These are phyloP conservation scores for Taxillus chinensis DNA, from an alignment of 164 flowering plant species.

Conservation along the genomic window DNA sequence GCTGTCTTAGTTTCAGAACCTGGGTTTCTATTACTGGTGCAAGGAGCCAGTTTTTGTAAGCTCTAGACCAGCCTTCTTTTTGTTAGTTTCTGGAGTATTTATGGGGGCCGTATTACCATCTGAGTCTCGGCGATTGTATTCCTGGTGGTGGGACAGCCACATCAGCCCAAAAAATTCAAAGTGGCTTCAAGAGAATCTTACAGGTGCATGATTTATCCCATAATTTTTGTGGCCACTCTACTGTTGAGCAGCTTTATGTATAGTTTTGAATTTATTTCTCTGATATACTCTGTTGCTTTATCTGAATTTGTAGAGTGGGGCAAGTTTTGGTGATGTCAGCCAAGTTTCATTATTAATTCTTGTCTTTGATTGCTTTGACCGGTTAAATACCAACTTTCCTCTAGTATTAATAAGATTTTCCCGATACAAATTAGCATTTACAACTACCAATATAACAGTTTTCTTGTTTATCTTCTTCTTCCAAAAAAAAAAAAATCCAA, in stretches of 20 bases:
- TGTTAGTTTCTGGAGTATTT: constrained; percentile 24
- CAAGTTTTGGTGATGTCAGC: too few relatives aligned
- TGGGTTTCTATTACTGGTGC: neutral
- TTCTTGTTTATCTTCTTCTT: too few relatives aligned
- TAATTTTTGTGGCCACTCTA: neutral
- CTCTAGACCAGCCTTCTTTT: constrained; percentile 17
- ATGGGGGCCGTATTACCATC: constrained; percentile 45
- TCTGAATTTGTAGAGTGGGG: too few relatives aligned
- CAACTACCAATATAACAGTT: too few relatives aligned
- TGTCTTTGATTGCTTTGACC: too few relatives aligned
- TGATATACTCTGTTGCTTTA: neutral
- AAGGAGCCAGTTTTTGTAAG: neutral
- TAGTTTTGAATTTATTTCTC: neutral
- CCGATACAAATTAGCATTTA: too few relatives aligned
- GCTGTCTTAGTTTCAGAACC: neutral
- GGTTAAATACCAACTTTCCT: too few relatives aligned
- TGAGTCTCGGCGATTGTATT: constrained; percentile 46
- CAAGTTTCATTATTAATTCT: too few relatives aligned
- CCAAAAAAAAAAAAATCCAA: too few relatives aligned
- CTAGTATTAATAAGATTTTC: too few relatives aligned
- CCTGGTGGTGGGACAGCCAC: constrained; percentile 90
- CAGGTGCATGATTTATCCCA: constrained; percentile 28
- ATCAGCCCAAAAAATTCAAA: constrained; percentile 64
- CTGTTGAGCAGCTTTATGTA: too few relatives aligned
- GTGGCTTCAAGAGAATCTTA: constrained; percentile 72